Base-by-base conservation (phyloP, 176 grass and related monocot species). In the Secale cereale region DNA sequence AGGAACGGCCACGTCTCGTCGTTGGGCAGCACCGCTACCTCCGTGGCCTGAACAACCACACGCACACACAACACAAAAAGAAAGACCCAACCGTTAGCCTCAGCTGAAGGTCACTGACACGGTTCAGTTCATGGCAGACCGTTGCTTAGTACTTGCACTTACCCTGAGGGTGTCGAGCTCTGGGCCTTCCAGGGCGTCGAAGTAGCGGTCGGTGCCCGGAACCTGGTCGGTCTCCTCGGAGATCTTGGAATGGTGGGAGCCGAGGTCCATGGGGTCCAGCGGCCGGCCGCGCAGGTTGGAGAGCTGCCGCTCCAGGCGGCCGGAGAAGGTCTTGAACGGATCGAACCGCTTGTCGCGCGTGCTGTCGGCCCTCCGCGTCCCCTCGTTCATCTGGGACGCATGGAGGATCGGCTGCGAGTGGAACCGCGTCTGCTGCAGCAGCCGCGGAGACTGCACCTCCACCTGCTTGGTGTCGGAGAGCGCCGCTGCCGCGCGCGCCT, bases 1-100 rank as follows among this genome's bases (percentile, higher is more conserved):
- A 98, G 89, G 88, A 98, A 98, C 9, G 96, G 96, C 96, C 96
- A 98, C 63, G 73, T 87, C 82, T 98, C 85, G 70, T 98, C 96
- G 3, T 94, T 91, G 3, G 93, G 96, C 2, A 98, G 86, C 87
- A 95, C 89, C 28, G 96, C 73, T 11, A 95, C 91, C 80, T 94
- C 96, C 33, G 93, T 90, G 17, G 78, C 90, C 94, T 96, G 81
- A 50, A 50, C 39, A 40, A 39, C 37, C 37, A 10, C 69, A 82
- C 7, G 19, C 32, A n/a, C n/a, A n/a, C n/a, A n/a, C 15, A 3
- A 77, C 8, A n/a, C 10, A 31, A 5, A 29, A 29, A 7, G 48
- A 69, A 45, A 57, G 10, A 45, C 19, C 6, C 2, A 19, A 10
- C 13, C 27, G 50, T 67, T 10, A 19, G 43, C 13, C 26, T 28